Evolutionary conservation across 768 basidiomycete species (phyloP), one percentile per base, ranked within the genome.

Genomic region (Russula compacta): DNA sequence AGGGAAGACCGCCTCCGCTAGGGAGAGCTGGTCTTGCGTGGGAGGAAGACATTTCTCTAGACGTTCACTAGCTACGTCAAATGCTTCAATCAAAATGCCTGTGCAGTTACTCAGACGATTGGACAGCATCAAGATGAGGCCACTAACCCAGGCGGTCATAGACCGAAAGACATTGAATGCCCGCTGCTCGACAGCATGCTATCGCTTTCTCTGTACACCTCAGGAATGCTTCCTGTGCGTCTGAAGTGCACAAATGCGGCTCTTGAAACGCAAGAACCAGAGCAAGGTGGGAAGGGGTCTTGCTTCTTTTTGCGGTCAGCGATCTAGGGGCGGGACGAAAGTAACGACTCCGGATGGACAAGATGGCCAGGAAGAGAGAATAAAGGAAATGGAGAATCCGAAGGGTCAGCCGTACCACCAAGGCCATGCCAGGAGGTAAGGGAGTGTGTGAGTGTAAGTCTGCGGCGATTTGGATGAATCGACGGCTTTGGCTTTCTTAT

Each of bases 61-160:
- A 51, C 73, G 73, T 63, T 74, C 73, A 52, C 32, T 40, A 38
- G 46, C 4, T 5, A 8, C 6, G 14, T 59, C 56, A 24, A 58
- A 55, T 11, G 57, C 51, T 15, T 42, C 51, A 9, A 57, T 24
- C 15, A 66, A 38, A 52, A 66, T 46, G 15, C 64, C 64, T 66
- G 19, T 6, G 21, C 74, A 48, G 40, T 80, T 81, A 84, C 14
- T 49, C 54, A 62, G 50, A 36, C 36, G 11, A 15, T 15, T 36
- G 29, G 6, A 53, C 29, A 19, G 2, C 7, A 21, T 29, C 21
- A 51, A 35, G 56, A 49, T 43, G 46, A 9, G 33, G 15, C 38
- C 19, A 70, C 82, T 58, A 68, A 90, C 90, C 89, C 58, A 80
- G 73, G 58, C 80, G 77, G 69, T 92, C 90, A 64, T 89, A 92